These are phyloP conservation scores for Cucurbita maxima DNA, from an alignment of 306 rosid species.

Conservation along the genomic window DNA sequence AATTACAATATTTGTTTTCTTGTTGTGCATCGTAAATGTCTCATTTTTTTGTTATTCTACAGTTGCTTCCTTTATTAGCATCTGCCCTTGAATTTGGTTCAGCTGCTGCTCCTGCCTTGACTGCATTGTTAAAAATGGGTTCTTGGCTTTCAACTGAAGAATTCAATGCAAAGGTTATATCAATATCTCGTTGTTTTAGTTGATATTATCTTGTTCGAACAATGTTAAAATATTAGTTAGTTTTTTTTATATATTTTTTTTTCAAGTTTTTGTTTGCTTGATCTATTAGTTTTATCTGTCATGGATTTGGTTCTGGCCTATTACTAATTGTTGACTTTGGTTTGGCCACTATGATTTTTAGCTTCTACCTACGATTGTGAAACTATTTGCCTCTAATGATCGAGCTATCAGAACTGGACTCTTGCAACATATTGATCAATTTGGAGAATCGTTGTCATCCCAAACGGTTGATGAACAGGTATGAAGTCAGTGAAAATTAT, in stretches of 20 bases:
- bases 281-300: not conserved
- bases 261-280: not conserved
- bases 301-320: slow-evolving; percentile 5
- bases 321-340: slow-evolving; percentile 6
- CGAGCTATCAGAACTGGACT: slow-evolving; percentile 85
- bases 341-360: slow-evolving; percentile 16
- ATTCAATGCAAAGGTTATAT: slow-evolving; percentile 57
- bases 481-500: slow-evolving; percentile 11
- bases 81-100: slow-evolving; percentile 99
- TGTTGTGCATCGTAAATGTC: not conserved
- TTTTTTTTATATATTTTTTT: not conserved
- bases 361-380: slow-evolving; percentile 79
- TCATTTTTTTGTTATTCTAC: slow-evolving; percentile 28
- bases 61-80: slow-evolving; percentile 96
- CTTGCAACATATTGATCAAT: slow-evolving; percentile 93
- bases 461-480: slow-evolving; percentile 92
- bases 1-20: slow-evolving; percentile 1
- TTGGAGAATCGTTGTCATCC: slow-evolving; percentile 74
- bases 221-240: not conserved
- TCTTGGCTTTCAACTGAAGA: slow-evolving; percentile 88
- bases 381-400: slow-evolving; percentile 91
- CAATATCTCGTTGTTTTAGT: not conserved
- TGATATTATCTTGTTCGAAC: not conserved
- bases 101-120: slow-evolving; percentile 96
- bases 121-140: slow-evolving; percentile 92